These are phyloP conservation scores for Leucaena leucocephala DNA, from an alignment of 306 rosid species.

Conservation along the genomic window DNA sequence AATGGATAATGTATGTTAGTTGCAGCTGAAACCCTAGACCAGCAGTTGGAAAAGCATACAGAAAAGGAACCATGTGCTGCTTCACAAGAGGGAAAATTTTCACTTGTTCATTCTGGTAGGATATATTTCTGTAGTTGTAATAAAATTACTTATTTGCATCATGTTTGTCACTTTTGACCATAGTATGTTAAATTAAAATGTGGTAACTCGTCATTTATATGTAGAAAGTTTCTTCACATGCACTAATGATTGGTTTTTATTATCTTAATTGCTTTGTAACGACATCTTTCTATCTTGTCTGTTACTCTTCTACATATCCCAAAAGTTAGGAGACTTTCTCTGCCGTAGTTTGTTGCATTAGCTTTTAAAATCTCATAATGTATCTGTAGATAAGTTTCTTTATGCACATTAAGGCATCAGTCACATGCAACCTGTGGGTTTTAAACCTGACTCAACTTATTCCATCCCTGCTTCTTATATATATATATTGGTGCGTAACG, in stretches of 20 bases:
- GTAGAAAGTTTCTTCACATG: neutral
- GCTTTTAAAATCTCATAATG: constrained; percentile 12
- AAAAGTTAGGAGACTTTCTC: neutral
- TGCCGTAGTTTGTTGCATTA: constrained; percentile 12
- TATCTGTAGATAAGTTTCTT: constrained; percentile 8
- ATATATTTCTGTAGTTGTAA: constrained; percentile 19
- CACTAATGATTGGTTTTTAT: constrained; percentile 10
- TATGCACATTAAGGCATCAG: neutral
- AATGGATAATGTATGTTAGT: neutral
- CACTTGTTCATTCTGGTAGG: constrained; percentile 35
- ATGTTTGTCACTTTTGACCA: constrained; percentile 11
- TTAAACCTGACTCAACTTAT: constrained; percentile 26
- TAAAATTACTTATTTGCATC: neutral
- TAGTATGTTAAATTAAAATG: neutral
- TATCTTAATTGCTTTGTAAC: neutral
- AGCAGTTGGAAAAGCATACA: constrained; percentile 30
- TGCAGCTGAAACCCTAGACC: constrained; percentile 17
- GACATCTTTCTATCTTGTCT: constrained; percentile 10
- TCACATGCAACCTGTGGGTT: constrained; percentile 14
- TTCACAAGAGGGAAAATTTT: constrained; percentile 19
- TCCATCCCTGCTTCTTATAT: constrained; percentile 14
- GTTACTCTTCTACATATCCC: neutral
- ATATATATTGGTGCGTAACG: neutral
- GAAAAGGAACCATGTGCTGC: constrained; percentile 17
- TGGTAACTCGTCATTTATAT: constrained; percentile 1